Base-by-base conservation (phyloP, 2,329 filamentous ascomycete genomes). In the Trichoderma atrobrunneum region DNA sequence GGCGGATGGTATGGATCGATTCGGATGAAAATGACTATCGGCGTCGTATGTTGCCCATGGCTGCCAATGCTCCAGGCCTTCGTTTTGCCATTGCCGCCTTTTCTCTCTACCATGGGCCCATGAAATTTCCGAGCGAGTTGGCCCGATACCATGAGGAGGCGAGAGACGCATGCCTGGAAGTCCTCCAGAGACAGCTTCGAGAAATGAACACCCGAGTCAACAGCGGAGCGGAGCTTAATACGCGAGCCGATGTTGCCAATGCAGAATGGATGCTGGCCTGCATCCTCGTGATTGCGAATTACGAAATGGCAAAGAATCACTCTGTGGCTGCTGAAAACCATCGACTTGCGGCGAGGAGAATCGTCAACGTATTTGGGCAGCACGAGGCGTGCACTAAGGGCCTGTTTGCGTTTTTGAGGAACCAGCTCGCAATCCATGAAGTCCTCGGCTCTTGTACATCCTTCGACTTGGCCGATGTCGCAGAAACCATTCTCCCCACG, bases 1-100 rank as follows among this genome's bases (percentile, higher is more conserved):
- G 77, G 7, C 73, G 79, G 12, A 80, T 80, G 78, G 78, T 80
- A 18, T 80, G 78, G 78, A 72, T 79, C 21, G 78, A 80, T 64
- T 77, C 78, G 11, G 75, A 74, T 5, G 75, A 78, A 21, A 80
- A 80, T 43, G 75, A 76, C 34, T 80, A 80, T 71, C 74, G 78
- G 3, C 76, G 75, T 5, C 74, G 74, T 3, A 75, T 80, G 26
- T 72, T 78, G 5, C 78, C 78, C 10, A 66, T 76, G 59, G 78
- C 75, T 14, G 75, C 74, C 32, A 72, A 74, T n/a, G 75, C 75
- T 3, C 78, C 78, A 8, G 78, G 77, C 2, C 73, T 80, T 39
- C 75, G 76, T 7, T 70, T 78, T n/a, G 78, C 78, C 24, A 76
- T 80, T 28, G 74, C 77, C 3, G 78, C 78, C 12, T 76, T 79